Evolutionary conservation across 108 stramenopile species (phyloP).

Genomic region (Epithemia pelagica): DNA sequence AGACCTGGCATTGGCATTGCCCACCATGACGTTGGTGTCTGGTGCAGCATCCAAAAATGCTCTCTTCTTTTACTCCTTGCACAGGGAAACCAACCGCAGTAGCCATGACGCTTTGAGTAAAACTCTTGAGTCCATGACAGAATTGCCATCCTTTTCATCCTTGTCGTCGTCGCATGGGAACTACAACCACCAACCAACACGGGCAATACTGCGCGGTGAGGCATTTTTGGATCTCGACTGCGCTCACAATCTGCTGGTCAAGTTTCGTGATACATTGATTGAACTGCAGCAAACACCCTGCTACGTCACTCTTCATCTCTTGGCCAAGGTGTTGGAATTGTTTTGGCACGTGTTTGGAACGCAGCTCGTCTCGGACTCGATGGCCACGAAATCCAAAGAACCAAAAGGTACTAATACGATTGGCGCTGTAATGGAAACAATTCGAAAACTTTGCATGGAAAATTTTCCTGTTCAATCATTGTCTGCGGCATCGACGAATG

Average conservation of each 20-base stretch:
- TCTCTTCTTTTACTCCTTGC: not conserved
- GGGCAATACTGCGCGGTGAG: not conserved
- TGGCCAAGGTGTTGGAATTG: not conserved
- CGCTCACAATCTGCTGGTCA: not conserved
- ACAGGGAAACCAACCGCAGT: not conserved
- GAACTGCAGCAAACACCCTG: conserved; percentile 1
- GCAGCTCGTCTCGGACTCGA: not conserved
- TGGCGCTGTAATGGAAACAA: not conserved
- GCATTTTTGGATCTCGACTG: not conserved
- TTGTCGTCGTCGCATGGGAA: not conserved
- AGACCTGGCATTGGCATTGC: not conserved
- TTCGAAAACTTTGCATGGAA: conserved; percentile 1
- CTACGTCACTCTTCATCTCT: not conserved
- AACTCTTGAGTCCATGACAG: not conserved
- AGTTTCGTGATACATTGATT: conserved; percentile 5
- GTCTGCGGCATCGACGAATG: not conserved
- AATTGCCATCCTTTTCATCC: not conserved
- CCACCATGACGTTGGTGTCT: not conserved
- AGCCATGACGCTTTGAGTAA: not conserved
- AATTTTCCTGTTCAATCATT: not conserved
- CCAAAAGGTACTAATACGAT: not conserved
- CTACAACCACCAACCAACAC: not conserved
- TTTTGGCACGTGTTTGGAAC: conserved; percentile 7
- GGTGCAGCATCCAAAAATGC: not conserved
- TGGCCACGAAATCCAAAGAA: too few species aligned